phyloP scores from a whole-genome alignment of 163 green algal species.

The Scenedesmus sp. region DNA sequence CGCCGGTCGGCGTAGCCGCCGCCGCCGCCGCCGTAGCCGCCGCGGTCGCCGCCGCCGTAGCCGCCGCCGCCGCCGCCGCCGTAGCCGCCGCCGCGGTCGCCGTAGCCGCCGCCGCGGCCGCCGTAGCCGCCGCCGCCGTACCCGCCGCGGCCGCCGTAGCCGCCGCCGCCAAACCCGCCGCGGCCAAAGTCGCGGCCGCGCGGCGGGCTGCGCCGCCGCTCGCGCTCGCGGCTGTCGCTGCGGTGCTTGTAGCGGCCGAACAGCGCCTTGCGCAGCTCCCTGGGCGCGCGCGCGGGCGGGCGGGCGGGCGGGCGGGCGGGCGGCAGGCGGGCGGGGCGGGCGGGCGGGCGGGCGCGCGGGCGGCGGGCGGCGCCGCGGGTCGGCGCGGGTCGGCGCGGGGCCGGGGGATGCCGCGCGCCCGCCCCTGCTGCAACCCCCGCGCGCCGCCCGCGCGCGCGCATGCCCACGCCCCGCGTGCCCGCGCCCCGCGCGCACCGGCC shows the following conservation, averaged over 20 bases:
- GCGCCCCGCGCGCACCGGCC: slow-evolving; percentile 54
- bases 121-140: background rate
- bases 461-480: too few relatives aligned
- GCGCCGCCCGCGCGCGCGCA: too few relatives aligned
- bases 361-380: too few relatives aligned
- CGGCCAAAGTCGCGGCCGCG: slow-evolving; percentile 4
- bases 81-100: slow-evolving; percentile 7
- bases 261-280: slow-evolving; percentile 85
- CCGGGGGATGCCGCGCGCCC: too few relatives aligned
- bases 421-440: too few relatives aligned
- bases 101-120: slow-evolving; percentile 31
- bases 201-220: background rate
- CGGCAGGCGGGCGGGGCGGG: too few relatives aligned
- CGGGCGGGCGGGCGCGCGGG: too few relatives aligned
- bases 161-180: background rate
- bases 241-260: slow-evolving; percentile 91
- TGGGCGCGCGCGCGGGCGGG: slow-evolving; percentile 24
- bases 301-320: too few relatives aligned
- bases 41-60: slow-evolving; percentile 35
- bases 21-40: slow-evolving; percentile 37
- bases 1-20: slow-evolving; percentile 24
- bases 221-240: slow-evolving; percentile 51
- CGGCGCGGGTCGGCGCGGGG: too few relatives aligned
- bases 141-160: background rate
- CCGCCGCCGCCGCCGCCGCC: slow-evolving; percentile 36